A percentile compares a stretch with the other conserved stretches of the same genome.
Conservation (phyloP, 2,329 filamentous ascomycete genomes). For the Exophiala sp. region DNA sequence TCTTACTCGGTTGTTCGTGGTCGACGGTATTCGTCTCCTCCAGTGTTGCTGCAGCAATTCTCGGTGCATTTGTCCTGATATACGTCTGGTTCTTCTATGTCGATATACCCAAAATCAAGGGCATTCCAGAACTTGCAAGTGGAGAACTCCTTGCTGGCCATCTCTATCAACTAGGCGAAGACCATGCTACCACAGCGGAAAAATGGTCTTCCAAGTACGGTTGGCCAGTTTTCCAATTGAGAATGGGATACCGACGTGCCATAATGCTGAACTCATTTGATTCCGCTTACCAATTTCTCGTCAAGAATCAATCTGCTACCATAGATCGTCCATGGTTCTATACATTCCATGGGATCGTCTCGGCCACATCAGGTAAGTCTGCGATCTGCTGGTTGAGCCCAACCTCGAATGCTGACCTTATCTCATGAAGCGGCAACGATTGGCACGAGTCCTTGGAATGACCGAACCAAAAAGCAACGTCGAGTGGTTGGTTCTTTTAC, state of each 20-base stretch:
- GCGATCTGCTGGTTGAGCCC: too few species aligned
- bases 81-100: too few species aligned
- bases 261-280: constrained; percentile 1
- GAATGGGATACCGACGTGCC: not conserved
- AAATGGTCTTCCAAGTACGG: not conserved
- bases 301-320: not conserved
- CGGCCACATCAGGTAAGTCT: not conserved
- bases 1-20: too few species aligned
- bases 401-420: too few species aligned
- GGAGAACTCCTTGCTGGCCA: not conserved
- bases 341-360: constrained; percentile 1
- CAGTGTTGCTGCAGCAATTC: too few species aligned
- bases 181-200: not conserved
- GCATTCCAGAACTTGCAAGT: not conserved
- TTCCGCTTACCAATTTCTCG: not conserved
- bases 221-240: constrained; percentile 1
- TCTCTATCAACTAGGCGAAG: not conserved
- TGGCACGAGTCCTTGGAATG: constrained; percentile 19
- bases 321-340: constrained; percentile 4
- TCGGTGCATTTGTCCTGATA: too few species aligned
- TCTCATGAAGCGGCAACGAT: constrained; percentile 10
- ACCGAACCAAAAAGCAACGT: constrained; percentile 17
- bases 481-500: constrained; percentile 17
- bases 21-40: too few species aligned
- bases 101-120: not conserved